phyloP scores from a whole-genome alignment of 768 basidiomycete genomes.

The Jaapia argillacea region DNA sequence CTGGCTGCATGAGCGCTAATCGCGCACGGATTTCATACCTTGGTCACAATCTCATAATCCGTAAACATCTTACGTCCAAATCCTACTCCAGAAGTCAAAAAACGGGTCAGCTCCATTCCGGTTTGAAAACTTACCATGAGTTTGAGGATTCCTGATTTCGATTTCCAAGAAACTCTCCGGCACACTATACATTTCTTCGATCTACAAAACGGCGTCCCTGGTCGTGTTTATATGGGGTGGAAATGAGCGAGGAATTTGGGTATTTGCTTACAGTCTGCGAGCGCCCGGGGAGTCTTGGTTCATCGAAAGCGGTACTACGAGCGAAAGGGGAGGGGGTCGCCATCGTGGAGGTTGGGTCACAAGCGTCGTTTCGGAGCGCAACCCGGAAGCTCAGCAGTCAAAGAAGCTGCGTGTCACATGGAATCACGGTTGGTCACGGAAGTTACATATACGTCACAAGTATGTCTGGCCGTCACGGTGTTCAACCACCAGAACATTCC shows the following conservation, averaged over 20 bases:
- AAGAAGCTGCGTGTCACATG: no score
- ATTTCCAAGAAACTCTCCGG: slow-evolving; percentile 97
- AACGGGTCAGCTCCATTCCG: slow-evolving; percentile 1
- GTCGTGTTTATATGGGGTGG: slow-evolving; percentile 21
- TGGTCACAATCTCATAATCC: slow-evolving; percentile 97
- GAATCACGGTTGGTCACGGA: no score
- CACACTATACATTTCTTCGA: slow-evolving; percentile 97
- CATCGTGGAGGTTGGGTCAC: no score
- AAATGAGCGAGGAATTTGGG: slow-evolving; percentile 1
- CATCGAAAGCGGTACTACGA: slow-evolving; percentile 28
- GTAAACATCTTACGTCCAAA: slow-evolving; percentile 99
- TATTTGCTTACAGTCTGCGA: slow-evolving; percentile 28
- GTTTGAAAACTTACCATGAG: slow-evolving; percentile 58
- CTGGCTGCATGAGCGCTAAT: no score
- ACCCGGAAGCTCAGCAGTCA: no score
- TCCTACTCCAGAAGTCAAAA: slow-evolving; percentile 32
- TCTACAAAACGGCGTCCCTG: slow-evolving; percentile 34
- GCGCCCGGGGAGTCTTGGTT: slow-evolving; percentile 23
- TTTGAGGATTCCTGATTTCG: slow-evolving; percentile 94
- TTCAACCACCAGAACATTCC: no score
- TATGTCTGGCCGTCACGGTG: no score
- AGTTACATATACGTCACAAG: no score
- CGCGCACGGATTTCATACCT: slow-evolving; percentile 58
- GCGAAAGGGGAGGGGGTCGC: slow-evolving; percentile 33
- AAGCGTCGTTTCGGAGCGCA: no score